phyloP scores from a whole-genome alignment of 106 monocot genomes.

The Dioscorea zingiberensis region DNA sequence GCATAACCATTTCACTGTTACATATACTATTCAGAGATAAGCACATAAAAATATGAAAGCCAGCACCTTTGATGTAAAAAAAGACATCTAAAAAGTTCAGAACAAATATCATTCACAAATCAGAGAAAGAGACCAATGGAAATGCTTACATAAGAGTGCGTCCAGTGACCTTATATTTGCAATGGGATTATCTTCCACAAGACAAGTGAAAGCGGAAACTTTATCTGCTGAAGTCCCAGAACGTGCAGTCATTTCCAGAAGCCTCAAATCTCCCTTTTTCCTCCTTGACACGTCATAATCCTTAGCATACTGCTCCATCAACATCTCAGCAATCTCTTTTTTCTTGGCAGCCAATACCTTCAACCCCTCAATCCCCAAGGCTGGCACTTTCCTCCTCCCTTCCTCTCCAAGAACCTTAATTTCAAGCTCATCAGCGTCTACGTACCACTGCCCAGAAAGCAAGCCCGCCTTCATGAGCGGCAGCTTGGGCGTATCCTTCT shows the following conservation, averaged over 20 bases:
- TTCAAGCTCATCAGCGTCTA: slow-evolving; percentile 65
- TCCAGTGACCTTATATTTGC: slow-evolving; percentile 77
- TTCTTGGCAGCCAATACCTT: slow-evolving; percentile 46
- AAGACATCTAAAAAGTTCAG: too few species aligned
- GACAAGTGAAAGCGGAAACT: slow-evolving; percentile 72
- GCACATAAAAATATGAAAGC: too few species aligned
- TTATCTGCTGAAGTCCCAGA: slow-evolving; percentile 84
- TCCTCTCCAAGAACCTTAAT: slow-evolving; percentile 27
- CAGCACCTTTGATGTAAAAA: too few species aligned
- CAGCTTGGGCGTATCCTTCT: slow-evolving; percentile 11
- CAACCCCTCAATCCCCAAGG: slow-evolving; percentile 42
- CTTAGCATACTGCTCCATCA: slow-evolving; percentile 54
- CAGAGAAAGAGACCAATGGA: not conserved
- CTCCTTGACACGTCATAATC: slow-evolving; percentile 50
- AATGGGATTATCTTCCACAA: slow-evolving; percentile 88
- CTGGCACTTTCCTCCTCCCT: slow-evolving; percentile 7
- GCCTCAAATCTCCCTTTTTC: slow-evolving; percentile 53
- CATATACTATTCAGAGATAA: too few species aligned
- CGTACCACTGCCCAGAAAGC: slow-evolving; percentile 64
- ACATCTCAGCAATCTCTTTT: slow-evolving; percentile 56
- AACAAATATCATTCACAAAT: too few species aligned
- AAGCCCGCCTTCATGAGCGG: slow-evolving; percentile 52
- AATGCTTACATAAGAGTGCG: slow-evolving; percentile 59
- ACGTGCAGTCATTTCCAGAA: slow-evolving; percentile 57
- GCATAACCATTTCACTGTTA: too few species aligned